phyloP scores from a whole-genome alignment of 352 stramenopile species.

The Discostella stelligera region DNA sequence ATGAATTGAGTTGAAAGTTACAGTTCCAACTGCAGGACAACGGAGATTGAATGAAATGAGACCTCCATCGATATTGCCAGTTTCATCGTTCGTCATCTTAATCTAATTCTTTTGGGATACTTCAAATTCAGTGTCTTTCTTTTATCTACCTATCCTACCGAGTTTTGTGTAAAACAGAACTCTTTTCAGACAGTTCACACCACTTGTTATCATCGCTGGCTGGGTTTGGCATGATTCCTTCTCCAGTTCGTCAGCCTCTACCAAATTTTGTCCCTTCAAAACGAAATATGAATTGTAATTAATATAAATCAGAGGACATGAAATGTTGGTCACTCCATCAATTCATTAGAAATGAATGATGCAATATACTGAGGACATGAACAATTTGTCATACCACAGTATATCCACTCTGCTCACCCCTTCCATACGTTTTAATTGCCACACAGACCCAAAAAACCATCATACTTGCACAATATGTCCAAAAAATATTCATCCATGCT shows the following conservation, averaged over 20 bases:
- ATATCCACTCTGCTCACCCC: slow-evolving; percentile 25
- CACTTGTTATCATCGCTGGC: neutral
- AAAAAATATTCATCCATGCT: slow-evolving; percentile 37
- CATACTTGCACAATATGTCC: slow-evolving; percentile 31
- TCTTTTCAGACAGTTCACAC: neutral
- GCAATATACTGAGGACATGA: neutral
- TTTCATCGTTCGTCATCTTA: no score
- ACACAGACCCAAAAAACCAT: slow-evolving; percentile 33
- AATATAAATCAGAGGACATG: neutral
- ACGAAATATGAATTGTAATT: neutral
- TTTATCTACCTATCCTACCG: no score
- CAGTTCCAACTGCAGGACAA: no score
- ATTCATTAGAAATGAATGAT: neutral
- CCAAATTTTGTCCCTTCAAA: neutral
- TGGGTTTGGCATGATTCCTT: neutral
- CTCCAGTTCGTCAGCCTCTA: neutral
- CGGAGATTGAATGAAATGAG: no score
- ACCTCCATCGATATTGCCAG: no score
- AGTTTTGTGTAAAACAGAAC: no score
- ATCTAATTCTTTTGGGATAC: no score
- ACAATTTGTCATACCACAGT: neutral
- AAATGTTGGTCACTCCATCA: neutral
- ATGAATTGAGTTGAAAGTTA: no score
- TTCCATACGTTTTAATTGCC: slow-evolving; percentile 24
- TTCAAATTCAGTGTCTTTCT: no score